Percentiles rank a stretch among this genome's conserved stretches.
Evolutionary conservation across 75 land plant species (phyloP).

Genomic region (Selaginella moellendorffii): DNA sequence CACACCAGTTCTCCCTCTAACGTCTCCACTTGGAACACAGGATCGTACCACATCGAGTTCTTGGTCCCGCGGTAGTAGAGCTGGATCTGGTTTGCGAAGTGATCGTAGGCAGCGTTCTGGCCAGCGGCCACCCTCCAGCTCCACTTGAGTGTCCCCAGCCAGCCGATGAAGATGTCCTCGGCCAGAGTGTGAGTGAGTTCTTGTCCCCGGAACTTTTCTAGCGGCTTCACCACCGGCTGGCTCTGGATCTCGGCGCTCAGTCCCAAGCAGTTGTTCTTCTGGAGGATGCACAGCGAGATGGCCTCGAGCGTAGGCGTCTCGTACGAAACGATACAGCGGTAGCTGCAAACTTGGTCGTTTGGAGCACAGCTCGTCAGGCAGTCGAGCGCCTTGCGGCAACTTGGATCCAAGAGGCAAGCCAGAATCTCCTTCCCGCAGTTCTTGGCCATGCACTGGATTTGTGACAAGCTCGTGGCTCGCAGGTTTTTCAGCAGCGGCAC

Average conservation of each 20-base stretch:
- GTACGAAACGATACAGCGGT: conserved; percentile 79
- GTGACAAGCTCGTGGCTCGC: conserved; percentile 61
- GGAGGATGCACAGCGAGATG: conserved; percentile 80
- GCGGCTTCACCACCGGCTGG: conserved; percentile 64
- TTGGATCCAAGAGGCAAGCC: conserved; percentile 66
- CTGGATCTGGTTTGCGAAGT: conserved; percentile 88
- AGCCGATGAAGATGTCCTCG: conserved; percentile 88
- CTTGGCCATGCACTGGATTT: conserved; percentile 70
- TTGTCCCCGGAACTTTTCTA: conserved; percentile 44
- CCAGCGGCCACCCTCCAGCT: conserved; percentile 96
- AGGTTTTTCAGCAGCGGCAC: conserved; percentile 57
- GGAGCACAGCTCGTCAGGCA: conserved; percentile 74
- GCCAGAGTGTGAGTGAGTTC: conserved; percentile 52
- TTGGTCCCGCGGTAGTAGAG: conserved; percentile 76
- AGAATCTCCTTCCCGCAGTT: conserved; percentile 70
- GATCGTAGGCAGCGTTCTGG: conserved; percentile 96
- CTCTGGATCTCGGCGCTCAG: conserved; percentile 56
- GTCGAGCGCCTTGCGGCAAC: conserved; percentile 74
- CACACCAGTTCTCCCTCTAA: conserved; percentile 61
- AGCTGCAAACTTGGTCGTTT: conserved; percentile 88
- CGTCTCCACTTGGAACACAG: conserved; percentile 69
- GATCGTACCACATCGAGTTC: conserved; percentile 92
- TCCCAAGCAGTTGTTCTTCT: conserved; percentile 82
- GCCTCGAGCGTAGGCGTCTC: conserved; percentile 82
- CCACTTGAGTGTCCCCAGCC: conserved; percentile 70